Conservation (phyloP, 2,329 filamentous ascomycete genomes). For the Cladosporium sp. region DNA sequence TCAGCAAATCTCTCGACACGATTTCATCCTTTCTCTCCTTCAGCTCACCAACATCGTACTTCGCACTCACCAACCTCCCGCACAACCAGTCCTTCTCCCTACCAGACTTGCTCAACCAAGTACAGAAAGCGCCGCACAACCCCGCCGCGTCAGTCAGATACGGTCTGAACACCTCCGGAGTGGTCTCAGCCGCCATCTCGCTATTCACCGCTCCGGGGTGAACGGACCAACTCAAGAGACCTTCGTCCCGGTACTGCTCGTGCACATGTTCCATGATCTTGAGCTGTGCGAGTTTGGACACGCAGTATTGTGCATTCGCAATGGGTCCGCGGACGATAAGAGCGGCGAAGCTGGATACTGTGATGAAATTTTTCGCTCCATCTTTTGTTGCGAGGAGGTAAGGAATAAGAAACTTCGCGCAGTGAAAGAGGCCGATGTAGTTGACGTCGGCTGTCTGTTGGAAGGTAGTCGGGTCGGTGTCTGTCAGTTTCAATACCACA, state of each 20-base stretch:
- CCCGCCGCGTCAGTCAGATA: slow-evolving; percentile 28
- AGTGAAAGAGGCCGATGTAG: slow-evolving; percentile 26
- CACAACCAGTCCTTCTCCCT: slow-evolving; percentile 33
- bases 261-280: slow-evolving; percentile 36
- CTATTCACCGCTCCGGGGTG: slow-evolving; percentile 36
- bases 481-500: slow-evolving; percentile 18
- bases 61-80: slow-evolving; percentile 33
- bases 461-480: slow-evolving; percentile 22
- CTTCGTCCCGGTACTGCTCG: slow-evolving; percentile 30
- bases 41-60: slow-evolving; percentile 36
- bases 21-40: slow-evolving; percentile 31
- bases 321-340: slow-evolving; percentile 35
- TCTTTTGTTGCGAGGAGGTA: slow-evolving; percentile 16
- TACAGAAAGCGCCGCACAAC: slow-evolving; percentile 31
- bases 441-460: slow-evolving; percentile 23
- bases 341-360: slow-evolving; percentile 29
- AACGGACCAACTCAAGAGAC: slow-evolving; percentile 29
- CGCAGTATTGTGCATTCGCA: slow-evolving; percentile 37
- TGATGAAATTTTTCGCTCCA: slow-evolving; percentile 30
- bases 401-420: slow-evolving; percentile 27
- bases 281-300: slow-evolving; percentile 35
- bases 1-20: slow-evolving; percentile 32
- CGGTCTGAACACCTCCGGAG: slow-evolving; percentile 29
- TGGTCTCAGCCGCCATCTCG: slow-evolving; percentile 30
- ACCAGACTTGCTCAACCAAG: slow-evolving; percentile 29